Evolutionary conservation across 2,329 filamentous ascomycete genomes (phyloP), one percentile per base, ranked within the genome.

Genomic region (Pseudogymnoascus sp.): DNA sequence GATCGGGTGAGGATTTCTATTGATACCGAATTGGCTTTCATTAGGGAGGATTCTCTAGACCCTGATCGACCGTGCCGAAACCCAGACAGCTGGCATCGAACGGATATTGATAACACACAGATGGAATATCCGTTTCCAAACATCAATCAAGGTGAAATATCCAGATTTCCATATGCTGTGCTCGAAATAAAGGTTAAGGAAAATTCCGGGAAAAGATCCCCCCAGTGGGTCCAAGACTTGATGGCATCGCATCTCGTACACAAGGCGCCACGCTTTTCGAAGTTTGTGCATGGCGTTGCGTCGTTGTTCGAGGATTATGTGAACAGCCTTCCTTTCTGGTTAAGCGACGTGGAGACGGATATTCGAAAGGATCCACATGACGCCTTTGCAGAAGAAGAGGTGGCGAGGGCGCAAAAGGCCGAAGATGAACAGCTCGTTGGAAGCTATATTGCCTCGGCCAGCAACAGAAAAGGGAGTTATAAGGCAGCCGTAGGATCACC

Each of bases 281-380:
- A 99, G 75, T 99, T 97, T 70, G 89, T 96, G 2, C 93, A 99
- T 71, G 95, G 95, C 65, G 87, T 96, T 4, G 93, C 93, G 6
- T 87, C 88, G 40, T 81, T 99, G 1, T 97, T 97, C 69, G 95
- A 97, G 71, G 91, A 99, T 75, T 86, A 96, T 72, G 93, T 99
- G 74, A 97, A 97, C 77, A 93, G 86, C 66, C 86, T 97, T 71
- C 95, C 95, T 13, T 97, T 97, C 79, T 99, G 95, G 95, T 83
- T 97, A 35, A 88, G 88, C 70, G 90, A 96, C 66, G 82, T 97
- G 47, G 93, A 97, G 73, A 90, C 85, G 33, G 95, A 99, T 73
- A 99, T 99, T 72, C 88, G 93, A 68, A 91, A 90, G 73, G 93
- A 97, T 73, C 95, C 95, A 0, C 90, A 95, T 73, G 83, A 85